Percentiles rank a stretch among this genome's conserved stretches.
Evolutionary conservation across 2,329 filamentous ascomycete genomes (phyloP).

Genomic region (Aspergillus ruber): DNA sequence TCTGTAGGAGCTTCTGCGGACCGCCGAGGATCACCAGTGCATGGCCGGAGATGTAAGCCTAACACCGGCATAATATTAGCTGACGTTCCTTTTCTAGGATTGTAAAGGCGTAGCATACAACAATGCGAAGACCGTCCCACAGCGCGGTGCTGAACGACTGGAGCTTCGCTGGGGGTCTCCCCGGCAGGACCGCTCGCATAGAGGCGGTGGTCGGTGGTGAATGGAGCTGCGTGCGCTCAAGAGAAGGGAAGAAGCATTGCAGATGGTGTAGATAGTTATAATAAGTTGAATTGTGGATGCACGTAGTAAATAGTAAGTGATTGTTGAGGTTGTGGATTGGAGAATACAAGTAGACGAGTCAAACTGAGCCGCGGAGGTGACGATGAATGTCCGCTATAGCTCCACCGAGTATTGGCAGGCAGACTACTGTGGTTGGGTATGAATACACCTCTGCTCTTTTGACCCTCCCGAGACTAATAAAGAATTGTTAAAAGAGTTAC

Average conservation of each 20-base stretch:
- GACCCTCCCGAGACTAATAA: too few relatives aligned
- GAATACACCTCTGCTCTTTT: too few relatives aligned
- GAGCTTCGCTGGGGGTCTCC: conserved; percentile 68
- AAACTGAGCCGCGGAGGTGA: not conserved
- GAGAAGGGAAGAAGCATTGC: conserved; percentile 30
- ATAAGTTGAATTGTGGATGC: not conserved
- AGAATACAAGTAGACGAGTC: not conserved
- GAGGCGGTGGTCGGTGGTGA: conserved; percentile 35
- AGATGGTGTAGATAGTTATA: not conserved
- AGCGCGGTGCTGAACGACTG: conserved; percentile 68
- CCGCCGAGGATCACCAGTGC: conserved; percentile 77
- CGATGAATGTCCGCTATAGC: too few relatives aligned
- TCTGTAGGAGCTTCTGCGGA: conserved; percentile 72
- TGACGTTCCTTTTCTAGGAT: not conserved
- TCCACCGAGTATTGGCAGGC: too few relatives aligned
- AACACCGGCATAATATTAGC: conserved; percentile 8
- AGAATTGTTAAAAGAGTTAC: too few relatives aligned
- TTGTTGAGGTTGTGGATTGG: not conserved
- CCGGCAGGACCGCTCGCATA: conserved; percentile 75
- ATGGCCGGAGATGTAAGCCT: conserved; percentile 87
- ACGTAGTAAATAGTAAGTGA: not conserved
- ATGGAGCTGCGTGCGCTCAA: conserved; percentile 21
- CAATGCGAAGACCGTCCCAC: conserved; percentile 66
- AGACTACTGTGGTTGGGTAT: too few relatives aligned
- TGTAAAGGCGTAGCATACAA: conserved; percentile 47